Conservation (phyloP, 495 filamentous ascomycete species). For the Tuber indicum region DNA sequence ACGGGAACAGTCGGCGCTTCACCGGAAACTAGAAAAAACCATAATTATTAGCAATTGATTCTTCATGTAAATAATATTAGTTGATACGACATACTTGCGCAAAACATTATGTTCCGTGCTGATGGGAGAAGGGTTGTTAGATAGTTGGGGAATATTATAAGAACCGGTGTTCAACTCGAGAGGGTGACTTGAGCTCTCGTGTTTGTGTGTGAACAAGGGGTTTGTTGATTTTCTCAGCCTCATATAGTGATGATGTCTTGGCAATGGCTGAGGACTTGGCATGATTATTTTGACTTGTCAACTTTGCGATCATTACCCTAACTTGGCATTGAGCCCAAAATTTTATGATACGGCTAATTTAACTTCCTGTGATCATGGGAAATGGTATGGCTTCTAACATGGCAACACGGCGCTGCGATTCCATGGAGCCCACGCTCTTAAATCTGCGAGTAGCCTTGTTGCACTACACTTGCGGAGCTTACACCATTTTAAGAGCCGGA, state of each 20-base stretch:
- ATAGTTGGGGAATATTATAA: slow-evolving; percentile 14
- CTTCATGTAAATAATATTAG: neutral
- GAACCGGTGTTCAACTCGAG: neutral
- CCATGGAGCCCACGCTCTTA: neutral
- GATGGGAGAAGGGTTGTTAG: slow-evolving; percentile 34
- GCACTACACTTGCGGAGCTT: neutral
- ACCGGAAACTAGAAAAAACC: slow-evolving; percentile 67
- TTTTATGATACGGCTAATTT: neutral
- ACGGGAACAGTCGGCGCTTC: slow-evolving; percentile 94
- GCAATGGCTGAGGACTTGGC: neutral
- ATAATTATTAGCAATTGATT: slow-evolving; percentile 35
- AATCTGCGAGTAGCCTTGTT: neutral
- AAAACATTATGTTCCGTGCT: slow-evolving; percentile 55
- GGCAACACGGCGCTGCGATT: neutral
- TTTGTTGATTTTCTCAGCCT: slow-evolving; percentile 1
- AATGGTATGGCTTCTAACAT: neutral
- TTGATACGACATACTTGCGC: slow-evolving; percentile 57
- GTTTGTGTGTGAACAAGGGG: neutral
- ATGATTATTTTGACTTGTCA: neutral
- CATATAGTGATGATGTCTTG: neutral
- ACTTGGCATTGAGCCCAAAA: neutral
- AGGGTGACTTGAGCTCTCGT: neutral
- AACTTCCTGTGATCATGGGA: neutral
- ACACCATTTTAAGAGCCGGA: neutral
- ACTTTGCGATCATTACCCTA: neutral